phyloP scores from a whole-genome alignment of 1,284 basidiomycete genomes.

The Cryptococcus sp. region DNA sequence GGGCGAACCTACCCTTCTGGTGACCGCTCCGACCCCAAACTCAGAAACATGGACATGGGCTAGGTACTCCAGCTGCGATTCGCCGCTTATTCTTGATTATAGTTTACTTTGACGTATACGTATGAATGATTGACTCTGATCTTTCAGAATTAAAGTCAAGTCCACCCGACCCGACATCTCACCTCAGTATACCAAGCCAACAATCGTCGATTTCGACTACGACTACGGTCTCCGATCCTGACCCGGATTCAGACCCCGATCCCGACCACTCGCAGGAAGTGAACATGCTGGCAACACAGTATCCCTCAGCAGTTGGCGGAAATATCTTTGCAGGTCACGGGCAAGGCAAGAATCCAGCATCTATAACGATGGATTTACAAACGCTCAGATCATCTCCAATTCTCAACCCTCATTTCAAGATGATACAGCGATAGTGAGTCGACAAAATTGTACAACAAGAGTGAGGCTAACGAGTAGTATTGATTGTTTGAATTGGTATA shows the following conservation, averaged over 20 bases:
- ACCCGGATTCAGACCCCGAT: not conserved
- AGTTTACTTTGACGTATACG: too few relatives aligned
- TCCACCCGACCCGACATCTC: too few relatives aligned
- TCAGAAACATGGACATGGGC: too few relatives aligned
- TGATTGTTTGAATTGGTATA: constrained; percentile 29
- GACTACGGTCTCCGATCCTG: too few relatives aligned
- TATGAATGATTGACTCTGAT: too few relatives aligned
- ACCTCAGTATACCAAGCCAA: too few relatives aligned
- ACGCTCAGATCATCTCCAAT: constrained; percentile 26
- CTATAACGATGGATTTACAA: constrained; percentile 20
- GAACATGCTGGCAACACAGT: not conserved
- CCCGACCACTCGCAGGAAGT: not conserved
- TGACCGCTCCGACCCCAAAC: too few relatives aligned
- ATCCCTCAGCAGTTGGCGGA: not conserved
- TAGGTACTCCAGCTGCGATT: too few relatives aligned
- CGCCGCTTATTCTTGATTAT: too few relatives aligned
- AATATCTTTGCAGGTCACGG: constrained; percentile 11
- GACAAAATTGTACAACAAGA: not conserved
- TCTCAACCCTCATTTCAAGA: constrained; percentile 30
- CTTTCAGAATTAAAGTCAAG: too few relatives aligned
- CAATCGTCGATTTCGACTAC: too few relatives aligned
- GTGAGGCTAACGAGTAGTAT: constrained; percentile 13
- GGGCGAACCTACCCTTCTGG: too few relatives aligned
- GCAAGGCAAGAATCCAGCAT: constrained; percentile 1
- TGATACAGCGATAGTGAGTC: constrained; percentile 33